A percentile compares a stretch with the other conserved stretches of the same genome.
These are phyloP conservation scores for Phytophthora macrochlamydospora DNA, from an alignment of 352 stramenopile genomes.

Conservation along the genomic window DNA sequence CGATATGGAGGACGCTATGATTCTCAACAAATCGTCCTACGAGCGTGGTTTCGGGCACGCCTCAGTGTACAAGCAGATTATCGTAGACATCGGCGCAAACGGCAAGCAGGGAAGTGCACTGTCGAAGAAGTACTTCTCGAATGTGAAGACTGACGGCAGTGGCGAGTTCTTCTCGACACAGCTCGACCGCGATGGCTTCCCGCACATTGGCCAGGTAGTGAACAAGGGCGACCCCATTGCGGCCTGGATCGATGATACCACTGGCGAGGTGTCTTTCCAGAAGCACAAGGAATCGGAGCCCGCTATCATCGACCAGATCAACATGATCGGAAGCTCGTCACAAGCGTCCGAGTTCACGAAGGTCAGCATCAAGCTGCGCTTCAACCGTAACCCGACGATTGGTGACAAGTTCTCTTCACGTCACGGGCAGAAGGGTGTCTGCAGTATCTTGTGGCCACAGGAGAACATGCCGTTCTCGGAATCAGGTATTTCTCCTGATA, in stretches of 20 bases:
- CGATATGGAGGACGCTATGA: conserved; percentile 99
- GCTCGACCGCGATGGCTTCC: conserved; percentile 97
- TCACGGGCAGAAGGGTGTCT: conserved; percentile 99
- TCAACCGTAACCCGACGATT: conserved; percentile 99
- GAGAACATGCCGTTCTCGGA: conserved; percentile 99
- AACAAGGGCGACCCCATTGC: conserved; percentile 96
- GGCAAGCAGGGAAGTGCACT: conserved; percentile 73
- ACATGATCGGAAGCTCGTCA: conserved; percentile 76
- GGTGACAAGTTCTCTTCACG: conserved; percentile 99
- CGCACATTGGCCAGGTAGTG: conserved; percentile 94
- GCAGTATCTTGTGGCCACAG: conserved; percentile 99
- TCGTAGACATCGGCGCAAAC: conserved; percentile 87
- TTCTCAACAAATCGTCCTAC: conserved; percentile 99
- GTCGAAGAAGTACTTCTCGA: conserved; percentile 92
- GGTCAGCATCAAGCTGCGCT: conserved; percentile 96
- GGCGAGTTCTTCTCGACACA: conserved; percentile 71
- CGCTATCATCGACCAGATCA: conserved; percentile 97
- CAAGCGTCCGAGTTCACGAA: conserved; percentile 85
- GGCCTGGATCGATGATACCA: conserved; percentile 96
- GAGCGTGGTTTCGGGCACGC: conserved; percentile 98
- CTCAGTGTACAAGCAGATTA: conserved; percentile 99
- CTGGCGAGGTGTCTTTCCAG: conserved; percentile 86
- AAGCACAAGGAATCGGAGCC: conserved; percentile 99
- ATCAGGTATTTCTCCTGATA: conserved; percentile 97
- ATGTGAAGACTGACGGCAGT: conserved; percentile 85